Evolutionary conservation across 164 flowering plant genomes (phyloP).

Genomic region (Piper longum): DNA sequence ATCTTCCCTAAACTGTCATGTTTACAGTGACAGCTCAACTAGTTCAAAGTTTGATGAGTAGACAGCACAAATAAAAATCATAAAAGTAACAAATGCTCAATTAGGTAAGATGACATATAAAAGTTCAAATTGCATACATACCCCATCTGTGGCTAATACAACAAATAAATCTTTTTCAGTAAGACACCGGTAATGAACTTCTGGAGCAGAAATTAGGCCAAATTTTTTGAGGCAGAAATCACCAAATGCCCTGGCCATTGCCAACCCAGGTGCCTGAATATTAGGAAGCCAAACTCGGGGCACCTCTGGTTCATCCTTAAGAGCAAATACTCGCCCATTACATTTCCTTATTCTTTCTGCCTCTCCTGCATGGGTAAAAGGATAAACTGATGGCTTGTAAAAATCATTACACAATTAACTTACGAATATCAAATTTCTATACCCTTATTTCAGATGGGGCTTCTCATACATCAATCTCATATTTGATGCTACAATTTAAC

Average conservation of each 20-base stretch:
- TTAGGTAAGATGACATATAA: background rate
- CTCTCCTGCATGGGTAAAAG: constrained; percentile 39
- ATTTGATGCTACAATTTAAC: background rate
- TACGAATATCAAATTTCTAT: too few species aligned
- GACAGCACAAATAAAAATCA: background rate
- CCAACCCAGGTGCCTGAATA: constrained; percentile 86
- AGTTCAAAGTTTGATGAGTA: too few species aligned
- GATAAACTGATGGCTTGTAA: background rate
- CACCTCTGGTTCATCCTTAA: constrained; percentile 96
- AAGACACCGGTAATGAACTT: constrained; percentile 57
- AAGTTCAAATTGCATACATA: constrained; percentile 33
- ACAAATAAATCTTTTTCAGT: constrained; percentile 77
- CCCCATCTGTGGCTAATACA: constrained; percentile 97
- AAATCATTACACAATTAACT: too few species aligned
- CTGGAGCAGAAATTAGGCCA: constrained; percentile 87
- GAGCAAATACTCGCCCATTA: constrained; percentile 88
- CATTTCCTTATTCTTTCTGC: constrained; percentile 89
- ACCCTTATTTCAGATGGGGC: background rate
- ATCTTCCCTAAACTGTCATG: too few species aligned
- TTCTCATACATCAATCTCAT: background rate
- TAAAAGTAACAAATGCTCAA: background rate
- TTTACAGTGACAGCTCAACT: too few species aligned
- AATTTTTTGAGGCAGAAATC: constrained; percentile 95
- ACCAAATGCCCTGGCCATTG: constrained; percentile 99
- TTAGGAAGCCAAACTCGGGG: constrained; percentile 79